Evolutionary conservation across 108 stramenopile genomes (phyloP).

Genomic region (Fragilariopsis cylindrus): DNA sequence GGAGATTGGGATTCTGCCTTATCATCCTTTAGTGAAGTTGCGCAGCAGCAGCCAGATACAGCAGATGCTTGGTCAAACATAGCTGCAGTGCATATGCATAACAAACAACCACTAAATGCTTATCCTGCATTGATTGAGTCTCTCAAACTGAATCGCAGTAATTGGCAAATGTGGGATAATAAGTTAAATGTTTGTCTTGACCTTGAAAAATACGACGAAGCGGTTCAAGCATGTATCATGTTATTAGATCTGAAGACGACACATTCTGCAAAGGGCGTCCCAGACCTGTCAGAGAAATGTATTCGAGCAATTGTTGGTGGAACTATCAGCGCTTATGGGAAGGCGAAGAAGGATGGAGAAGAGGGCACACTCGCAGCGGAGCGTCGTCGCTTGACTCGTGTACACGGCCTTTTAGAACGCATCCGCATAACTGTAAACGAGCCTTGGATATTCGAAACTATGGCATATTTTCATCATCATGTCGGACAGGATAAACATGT

Average conservation of each 20-base stretch:
- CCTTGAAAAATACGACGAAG: constrained; percentile 83
- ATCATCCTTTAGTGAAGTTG: constrained; percentile 89
- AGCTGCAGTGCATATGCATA: constrained; percentile 85
- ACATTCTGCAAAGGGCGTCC: constrained; percentile 53
- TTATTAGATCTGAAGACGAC: constrained; percentile 60
- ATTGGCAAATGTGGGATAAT: constrained; percentile 86
- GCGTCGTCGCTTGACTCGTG: constrained; percentile 60
- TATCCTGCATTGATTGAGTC: constrained; percentile 84
- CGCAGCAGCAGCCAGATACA: constrained; percentile 93
- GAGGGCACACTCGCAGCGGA: constrained; percentile 52
- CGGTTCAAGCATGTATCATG: constrained; percentile 75
- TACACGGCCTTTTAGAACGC: constrained; percentile 61
- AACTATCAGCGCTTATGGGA: constrained; percentile 38
- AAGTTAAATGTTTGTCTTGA: constrained; percentile 86
- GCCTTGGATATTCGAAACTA: constrained; percentile 76
- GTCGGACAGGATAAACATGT: constrained; percentile 55
- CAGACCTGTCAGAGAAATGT: constrained; percentile 72
- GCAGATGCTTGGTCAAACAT: constrained; percentile 95
- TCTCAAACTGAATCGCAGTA: constrained; percentile 70
- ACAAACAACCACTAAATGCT: constrained; percentile 67
- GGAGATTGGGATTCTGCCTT: constrained; percentile 85
- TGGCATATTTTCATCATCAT: constrained; percentile 61
- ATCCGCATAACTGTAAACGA: constrained; percentile 47
- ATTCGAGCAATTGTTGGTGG: constrained; percentile 77
- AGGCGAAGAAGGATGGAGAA: constrained; percentile 24